phyloP scores from a whole-genome alignment of 2,329 filamentous ascomycete species.

The Lachnellula occidentalis region DNA sequence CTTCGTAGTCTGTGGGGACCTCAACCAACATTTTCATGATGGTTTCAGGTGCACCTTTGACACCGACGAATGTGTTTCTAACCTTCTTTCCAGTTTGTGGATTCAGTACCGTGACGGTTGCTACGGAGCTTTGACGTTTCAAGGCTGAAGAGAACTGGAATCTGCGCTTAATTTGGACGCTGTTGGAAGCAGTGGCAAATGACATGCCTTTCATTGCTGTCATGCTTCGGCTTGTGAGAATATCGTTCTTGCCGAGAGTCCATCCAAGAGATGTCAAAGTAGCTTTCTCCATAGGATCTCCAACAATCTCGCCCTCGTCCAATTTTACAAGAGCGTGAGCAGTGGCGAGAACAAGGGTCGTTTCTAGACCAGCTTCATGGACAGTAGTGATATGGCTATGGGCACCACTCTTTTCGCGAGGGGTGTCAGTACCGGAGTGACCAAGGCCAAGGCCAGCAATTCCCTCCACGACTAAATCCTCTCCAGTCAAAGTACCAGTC shows the following conservation, averaged over 20 bases:
- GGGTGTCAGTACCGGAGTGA: constrained; percentile 57
- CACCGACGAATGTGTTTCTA: constrained; percentile 84
- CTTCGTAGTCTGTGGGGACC: constrained; percentile 84
- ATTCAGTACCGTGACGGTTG: constrained; percentile 70
- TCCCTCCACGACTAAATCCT: constrained; percentile 94
- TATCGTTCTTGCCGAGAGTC: constrained; percentile 86
- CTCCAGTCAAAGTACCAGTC: constrained; percentile 92
- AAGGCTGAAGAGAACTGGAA: constrained; percentile 98
- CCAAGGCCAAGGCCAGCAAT: constrained; percentile 83
- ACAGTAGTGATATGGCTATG: constrained; percentile 74
- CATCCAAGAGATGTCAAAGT: constrained; percentile 86
- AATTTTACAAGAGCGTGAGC: constrained; percentile 94
- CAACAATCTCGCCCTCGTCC: constrained; percentile 94
- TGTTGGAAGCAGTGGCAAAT: constrained; percentile 53
- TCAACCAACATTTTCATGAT: constrained; percentile 88
- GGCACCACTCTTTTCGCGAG: constrained; percentile 70
- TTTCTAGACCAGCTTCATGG: constrained; percentile 66
- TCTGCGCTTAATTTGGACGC: constrained; percentile 89
- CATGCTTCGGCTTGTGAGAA: constrained; percentile 62
- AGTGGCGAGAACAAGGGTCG: constrained; percentile 87
- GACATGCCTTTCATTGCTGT: constrained; percentile 40
- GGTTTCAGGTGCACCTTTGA: constrained; percentile 96
- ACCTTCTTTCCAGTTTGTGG: constrained; percentile 67
- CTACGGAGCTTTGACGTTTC: constrained; percentile 92
- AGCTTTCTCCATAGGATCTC: constrained; percentile 98